A percentile compares a stretch with the other conserved stretches of the same genome.
phyloP scores from a whole-genome alignment of 306 rosid genomes.

The Cicer bijugum region DNA sequence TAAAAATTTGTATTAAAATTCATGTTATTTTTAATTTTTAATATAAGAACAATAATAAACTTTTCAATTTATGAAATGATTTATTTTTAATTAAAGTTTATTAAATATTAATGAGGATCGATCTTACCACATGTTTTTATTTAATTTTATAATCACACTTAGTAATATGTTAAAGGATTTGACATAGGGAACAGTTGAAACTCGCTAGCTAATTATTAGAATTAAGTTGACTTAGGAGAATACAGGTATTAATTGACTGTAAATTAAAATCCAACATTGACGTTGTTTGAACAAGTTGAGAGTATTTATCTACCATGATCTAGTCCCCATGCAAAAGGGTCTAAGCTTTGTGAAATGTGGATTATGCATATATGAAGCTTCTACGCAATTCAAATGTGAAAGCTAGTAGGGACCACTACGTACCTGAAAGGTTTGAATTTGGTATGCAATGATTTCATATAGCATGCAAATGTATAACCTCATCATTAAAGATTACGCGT shows the following conservation, averaged over 20 bases:
- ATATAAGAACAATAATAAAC: too few species aligned
- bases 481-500: too few species aligned
- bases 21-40: too few species aligned
- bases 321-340: slow-evolving; percentile 8
- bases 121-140: too few species aligned
- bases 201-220: neutral
- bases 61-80: too few species aligned
- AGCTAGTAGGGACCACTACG: too few species aligned
- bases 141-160: neutral
- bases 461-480: too few species aligned
- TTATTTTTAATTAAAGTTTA: too few species aligned
- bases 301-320: neutral
- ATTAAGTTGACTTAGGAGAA: slow-evolving; percentile 2
- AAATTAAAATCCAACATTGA: slow-evolving; percentile 5
- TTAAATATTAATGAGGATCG: too few species aligned
- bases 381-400: slow-evolving; percentile 3
- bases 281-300: neutral
- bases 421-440: too few species aligned
- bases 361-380: slow-evolving; percentile 29
- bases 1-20: too few species aligned
- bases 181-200: slow-evolving; percentile 1
- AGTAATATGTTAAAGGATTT: slow-evolving; percentile 2
- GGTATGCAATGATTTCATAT: too few species aligned
- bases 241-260: neutral
- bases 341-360: slow-evolving; percentile 11